Evolutionary conservation across 2,329 filamentous ascomycete genomes (phyloP), one percentile per base, ranked within the genome.

Genomic region (Cladosporium sp.): DNA sequence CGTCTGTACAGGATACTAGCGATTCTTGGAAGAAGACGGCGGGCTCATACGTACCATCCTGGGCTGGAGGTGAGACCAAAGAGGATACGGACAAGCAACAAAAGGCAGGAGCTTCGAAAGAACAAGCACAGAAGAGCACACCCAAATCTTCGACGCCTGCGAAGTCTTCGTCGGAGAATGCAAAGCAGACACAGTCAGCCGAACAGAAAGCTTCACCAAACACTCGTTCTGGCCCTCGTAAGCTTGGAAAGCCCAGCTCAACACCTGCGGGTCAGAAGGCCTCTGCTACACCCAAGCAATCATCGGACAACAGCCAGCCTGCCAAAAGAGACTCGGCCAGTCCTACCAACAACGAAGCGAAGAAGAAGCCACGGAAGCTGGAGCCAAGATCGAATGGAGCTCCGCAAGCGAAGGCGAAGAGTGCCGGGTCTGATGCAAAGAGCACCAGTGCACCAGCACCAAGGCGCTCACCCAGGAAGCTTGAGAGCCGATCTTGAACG

Each of bases 181-280:
- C 58, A 23, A 48, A 60, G 16, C 58, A 48, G 5, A 18, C 58
- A 16, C 25, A 46, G 21, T 8, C 39, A 3, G 5, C 39, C 16
- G 58, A 48, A n/a, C 26, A 48, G 2, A 48, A 23, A 2, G 26
- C 23, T n/a, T 7, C 36, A 16, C 43, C 26, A 21, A 32, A 26
- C 57, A 48, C 26, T 4, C 23, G 36, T 16, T 48, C 57, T 1
- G 58, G 58, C 1, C 60, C 60, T 5, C 48, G 32, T 10, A 63
- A 63, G n/a, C 49, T 63, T 30, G 60, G 60, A 16, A 63, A 63
- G 26, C 60, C 60, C n/a, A 54, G 59, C 34, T n/a, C 26, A 10
- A 21, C 51, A 13, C 10, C 51, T 18, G 18, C 26, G 10, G 14
- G 8, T 21, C 53, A 54, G 18, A 30, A 54, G 16, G 30, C 30